Evolutionary conservation across 192 early-diverging fungal genomes (phyloP), one percentile per base, ranked within the genome.

Genomic region (Gaertneriomyces sp.): DNA sequence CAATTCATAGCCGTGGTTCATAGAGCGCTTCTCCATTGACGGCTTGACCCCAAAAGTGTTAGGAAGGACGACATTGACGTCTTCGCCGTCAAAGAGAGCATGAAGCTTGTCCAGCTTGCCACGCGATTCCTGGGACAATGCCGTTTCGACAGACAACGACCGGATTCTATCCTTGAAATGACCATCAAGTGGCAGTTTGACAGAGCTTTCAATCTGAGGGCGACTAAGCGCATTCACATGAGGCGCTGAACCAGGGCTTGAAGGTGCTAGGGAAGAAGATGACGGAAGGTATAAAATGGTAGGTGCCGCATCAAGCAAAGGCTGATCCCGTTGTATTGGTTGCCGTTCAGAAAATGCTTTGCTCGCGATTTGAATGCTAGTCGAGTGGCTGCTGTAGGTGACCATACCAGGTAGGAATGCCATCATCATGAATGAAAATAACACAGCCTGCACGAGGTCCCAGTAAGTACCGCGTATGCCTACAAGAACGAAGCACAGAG

Each of bases 371-470:
- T 72, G 70, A 3, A 57, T 64, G 10, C 64, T 2, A 33, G 25
- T 33, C 25, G 25, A 33, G 25, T 33, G 74, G 17, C 74, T 53
- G 19, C 61, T 45, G 5, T 67, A 58, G 19, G 75, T 77, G 41
- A 83, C 58, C 7, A 80, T 68, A 0, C 70, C 60, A 6, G 90
- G 91, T 58, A 94, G 69, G 50, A 88, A 85, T 45, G 25, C 25
- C 25, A 94, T 85, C 64, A 92, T 52, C 42, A 89, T 88, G 71
- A 94, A 90, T 45, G 92, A 94, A 63, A 94, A 91, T 38, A 94
- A 68, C 50, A 91, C 77, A 8, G 88, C 87, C 91, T 91, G 68
- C 4, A 45, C 53, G 45, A 53, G n/a, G 50, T 14, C 47, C 0
- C 57, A 20, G 38, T 47, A 39, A 33, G 8, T 19, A 70, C 71